phyloP scores from a whole-genome alignment of 345 rosid species.

The Hevea brasiliensis region DNA sequence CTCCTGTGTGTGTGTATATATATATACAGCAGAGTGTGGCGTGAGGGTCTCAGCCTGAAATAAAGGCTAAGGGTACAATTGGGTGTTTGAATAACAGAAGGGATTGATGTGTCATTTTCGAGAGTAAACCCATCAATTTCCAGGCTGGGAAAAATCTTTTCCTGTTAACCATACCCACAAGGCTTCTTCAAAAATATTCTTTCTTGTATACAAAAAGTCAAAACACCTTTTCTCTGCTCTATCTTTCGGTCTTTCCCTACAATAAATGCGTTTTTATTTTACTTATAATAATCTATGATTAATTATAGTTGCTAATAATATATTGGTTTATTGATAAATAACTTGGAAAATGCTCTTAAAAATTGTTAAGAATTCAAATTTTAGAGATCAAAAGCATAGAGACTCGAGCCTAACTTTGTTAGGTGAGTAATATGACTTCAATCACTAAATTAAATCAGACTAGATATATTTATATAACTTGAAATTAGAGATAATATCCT shows the following conservation, averaged over 20 bases:
- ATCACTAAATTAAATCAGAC: no score
- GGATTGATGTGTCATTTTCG: constrained; percentile 37
- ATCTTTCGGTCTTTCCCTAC: background rate
- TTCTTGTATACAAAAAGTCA: background rate
- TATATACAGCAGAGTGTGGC: background rate
- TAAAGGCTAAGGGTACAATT: constrained; percentile 25
- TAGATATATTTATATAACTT: background rate
- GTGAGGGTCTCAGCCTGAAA: constrained; percentile 3
- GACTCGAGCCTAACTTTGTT: no score
- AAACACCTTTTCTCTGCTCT: background rate
- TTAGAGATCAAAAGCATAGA: no score
- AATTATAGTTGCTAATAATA: no score
- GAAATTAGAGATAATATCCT: background rate
- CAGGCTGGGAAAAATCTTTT: background rate
- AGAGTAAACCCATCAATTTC: background rate
- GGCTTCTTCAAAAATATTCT: background rate
- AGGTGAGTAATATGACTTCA: no score
- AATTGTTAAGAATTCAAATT: no score
- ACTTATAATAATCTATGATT: no score
- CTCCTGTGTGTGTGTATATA: constrained; percentile 15
- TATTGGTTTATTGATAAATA: no score
- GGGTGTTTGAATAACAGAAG: constrained; percentile 3
- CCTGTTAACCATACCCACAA: background rate
- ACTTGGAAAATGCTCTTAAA: no score
- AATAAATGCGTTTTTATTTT: background rate